Conservation (phyloP, 345 rosid genomes). For the Rhizophora apiculata region DNA sequence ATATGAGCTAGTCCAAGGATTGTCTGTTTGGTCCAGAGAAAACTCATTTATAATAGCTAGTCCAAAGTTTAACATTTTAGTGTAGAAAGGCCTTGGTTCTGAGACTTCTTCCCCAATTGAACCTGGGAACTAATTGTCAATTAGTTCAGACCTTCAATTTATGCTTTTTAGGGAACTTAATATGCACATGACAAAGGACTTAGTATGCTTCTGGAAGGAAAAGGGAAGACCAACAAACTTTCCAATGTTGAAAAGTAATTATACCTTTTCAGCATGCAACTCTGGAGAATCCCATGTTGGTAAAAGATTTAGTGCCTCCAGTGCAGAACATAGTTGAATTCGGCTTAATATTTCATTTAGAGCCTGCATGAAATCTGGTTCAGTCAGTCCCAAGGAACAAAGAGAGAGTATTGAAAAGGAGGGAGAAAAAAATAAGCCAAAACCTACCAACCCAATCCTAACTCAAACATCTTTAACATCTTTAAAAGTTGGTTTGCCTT, state of each 20-base stretch:
- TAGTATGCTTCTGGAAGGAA: no score
- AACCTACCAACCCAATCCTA: neutral
- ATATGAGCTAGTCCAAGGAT: no score
- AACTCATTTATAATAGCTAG: no score
- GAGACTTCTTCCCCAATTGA: no score
- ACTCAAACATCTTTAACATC: neutral
- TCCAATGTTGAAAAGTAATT: constrained; percentile 12
- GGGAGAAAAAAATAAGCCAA: neutral
- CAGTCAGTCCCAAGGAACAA: constrained; percentile 11
- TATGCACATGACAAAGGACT: neutral
- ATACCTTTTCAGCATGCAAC: constrained; percentile 64
- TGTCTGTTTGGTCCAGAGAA: no score
- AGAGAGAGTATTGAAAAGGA: neutral
- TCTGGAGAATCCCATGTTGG: constrained; percentile 59
- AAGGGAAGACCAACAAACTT: neutral
- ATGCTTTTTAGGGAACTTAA: neutral
- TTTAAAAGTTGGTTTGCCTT: neutral
- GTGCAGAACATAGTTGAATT: constrained; percentile 52
- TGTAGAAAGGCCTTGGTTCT: no score
- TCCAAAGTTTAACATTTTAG: no score
- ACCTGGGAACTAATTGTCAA: no score
- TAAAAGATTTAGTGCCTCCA: constrained; percentile 62
- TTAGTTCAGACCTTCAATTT: no score
- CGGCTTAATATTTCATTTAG: constrained; percentile 55
- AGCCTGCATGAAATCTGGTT: constrained; percentile 43